Evolutionary conservation across 2,329 filamentous ascomycete species (phyloP), one percentile per base, ranked within the genome.

Genomic region (Claviceps digitariae): DNA sequence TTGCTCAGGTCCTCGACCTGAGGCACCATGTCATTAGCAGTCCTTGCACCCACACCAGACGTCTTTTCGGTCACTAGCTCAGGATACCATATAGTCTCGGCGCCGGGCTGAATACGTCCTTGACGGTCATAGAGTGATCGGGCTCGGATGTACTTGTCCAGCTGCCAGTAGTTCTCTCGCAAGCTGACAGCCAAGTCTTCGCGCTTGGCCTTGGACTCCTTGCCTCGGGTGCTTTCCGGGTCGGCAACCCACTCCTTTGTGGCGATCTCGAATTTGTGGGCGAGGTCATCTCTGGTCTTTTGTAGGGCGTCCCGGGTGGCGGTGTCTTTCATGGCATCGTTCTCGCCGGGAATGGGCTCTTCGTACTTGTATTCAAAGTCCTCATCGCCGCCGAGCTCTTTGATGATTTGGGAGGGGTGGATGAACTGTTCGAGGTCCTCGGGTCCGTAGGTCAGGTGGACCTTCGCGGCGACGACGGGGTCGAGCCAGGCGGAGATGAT

Each of bases 401-500:
- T 74, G 54, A 84, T 82, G 57, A 75, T 79, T 52, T 79, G 74
- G 53, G 86, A 81, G 50, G 79, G 79, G 36, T 70, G 68, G 13
- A 88, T 81, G 61, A 79, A 87, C 36, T 75, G 67, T 56, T 77
- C 71, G 15, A 88, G 70, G 29, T 86, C 84, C 36, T 81, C 72
- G 21, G 76, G 68, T 50, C 75, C 80, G 55, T 76, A 81, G 25
- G 80, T 83, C 64, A 87, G 86, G 62, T 87, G 77, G 15, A 88
- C 78, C 68, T 89, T 89, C 53, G 76, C 71, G 4, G 84, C 84
- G 27, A 89, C 83, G 7, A 88, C 83, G 10, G 85, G 85, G 63
- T 89, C 84, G 34, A 89, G 76, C 84, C 84, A 88, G 62, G 82
- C 82, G 57, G 78, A 81, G 67, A 89, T 87, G 58, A 88, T 79